These are phyloP conservation scores for Cerioporus squamosus DNA, from an alignment of 1,284 basidiomycete genomes.

Conservation along the genomic window DNA sequence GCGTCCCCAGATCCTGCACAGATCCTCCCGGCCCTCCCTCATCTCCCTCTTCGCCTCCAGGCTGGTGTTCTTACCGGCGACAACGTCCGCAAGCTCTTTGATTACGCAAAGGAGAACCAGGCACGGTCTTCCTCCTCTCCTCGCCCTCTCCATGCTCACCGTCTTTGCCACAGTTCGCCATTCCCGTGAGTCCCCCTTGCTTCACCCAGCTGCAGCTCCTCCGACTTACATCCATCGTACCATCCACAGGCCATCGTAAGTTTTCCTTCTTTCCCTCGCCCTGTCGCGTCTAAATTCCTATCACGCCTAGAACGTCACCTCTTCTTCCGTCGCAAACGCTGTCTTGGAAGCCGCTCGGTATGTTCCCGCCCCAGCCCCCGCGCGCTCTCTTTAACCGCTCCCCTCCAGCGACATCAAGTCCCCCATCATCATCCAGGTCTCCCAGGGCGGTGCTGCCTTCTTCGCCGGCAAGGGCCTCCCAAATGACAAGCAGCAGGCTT, in stretches of 20 bases:
- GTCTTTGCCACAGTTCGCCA: constrained; percentile 67
- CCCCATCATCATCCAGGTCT: constrained; percentile 98
- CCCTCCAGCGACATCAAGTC: constrained; percentile 81
- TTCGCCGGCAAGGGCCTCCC: constrained; percentile 96
- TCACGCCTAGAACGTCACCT: constrained; percentile 76
- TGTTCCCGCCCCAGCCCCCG: constrained; percentile 10
- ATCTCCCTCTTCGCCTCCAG: constrained; percentile 41
- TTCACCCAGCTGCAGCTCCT: background rate
- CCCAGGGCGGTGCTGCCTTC: constrained; percentile 96
- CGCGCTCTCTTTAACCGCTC: background rate
- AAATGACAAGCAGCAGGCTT: constrained; percentile 98
- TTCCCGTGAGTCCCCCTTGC: constrained; percentile 65
- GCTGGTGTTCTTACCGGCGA: constrained; percentile 89
- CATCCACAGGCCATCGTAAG: constrained; percentile 70
- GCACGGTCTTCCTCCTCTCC: constrained; percentile 45
- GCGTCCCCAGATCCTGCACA: background rate
- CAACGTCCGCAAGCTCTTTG: constrained; percentile 86
- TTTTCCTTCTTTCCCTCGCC: constrained; percentile 24
- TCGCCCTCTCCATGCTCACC: background rate
- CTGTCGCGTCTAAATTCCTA: constrained; percentile 9
- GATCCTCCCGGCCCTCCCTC: constrained; percentile 1
- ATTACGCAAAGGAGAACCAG: constrained; percentile 85
- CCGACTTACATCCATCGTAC: constrained; percentile 11
- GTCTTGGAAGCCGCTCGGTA: constrained; percentile 89
- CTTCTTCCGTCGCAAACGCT: constrained; percentile 87